A percentile compares a stretch with the other conserved stretches of the same genome.
These are phyloP conservation scores for Bonia amplexicaulis DNA, from an alignment of 176 grass and related monocot species.

Conservation along the genomic window DNA sequence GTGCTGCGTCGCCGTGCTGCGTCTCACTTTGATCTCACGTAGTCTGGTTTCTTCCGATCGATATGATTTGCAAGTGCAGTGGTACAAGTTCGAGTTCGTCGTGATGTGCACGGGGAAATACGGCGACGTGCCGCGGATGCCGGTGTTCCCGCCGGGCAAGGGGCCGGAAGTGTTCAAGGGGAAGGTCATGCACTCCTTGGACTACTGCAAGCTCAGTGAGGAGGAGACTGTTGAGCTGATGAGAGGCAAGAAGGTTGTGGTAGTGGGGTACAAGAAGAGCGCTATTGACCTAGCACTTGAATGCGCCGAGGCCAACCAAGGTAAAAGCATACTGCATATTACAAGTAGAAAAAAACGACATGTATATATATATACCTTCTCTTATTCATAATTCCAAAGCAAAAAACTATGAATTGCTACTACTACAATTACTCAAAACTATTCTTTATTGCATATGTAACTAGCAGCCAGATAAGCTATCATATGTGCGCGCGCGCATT, in stretches of 20 bases:
- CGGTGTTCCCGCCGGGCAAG: conserved; percentile 51
- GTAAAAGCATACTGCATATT: conserved; percentile 12
- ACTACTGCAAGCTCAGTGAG: conserved; percentile 90
- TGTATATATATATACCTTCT: background rate
- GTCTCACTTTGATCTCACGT: background rate
- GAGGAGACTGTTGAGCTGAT: conserved; percentile 61
- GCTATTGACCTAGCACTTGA: conserved; percentile 87
- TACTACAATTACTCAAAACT: too few species aligned
- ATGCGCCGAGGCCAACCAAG: conserved; percentile 86
- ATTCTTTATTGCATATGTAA: background rate
- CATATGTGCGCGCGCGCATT: background rate
- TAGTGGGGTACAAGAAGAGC: conserved; percentile 96
- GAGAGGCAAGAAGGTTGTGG: conserved; percentile 85
- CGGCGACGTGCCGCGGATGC: conserved; percentile 74
- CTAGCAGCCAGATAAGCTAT: background rate
- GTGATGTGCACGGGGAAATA: conserved; percentile 99
- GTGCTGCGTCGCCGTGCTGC: background rate
- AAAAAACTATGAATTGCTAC: too few species aligned
- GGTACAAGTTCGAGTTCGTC: conserved; percentile 80
- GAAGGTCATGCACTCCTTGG: conserved; percentile 74
- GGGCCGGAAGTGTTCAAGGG: conserved; percentile 78
- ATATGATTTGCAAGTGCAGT: conserved; percentile 21
- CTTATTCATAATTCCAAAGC: too few species aligned
- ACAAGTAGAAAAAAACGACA: too few species aligned
- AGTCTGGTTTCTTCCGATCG: background rate